Evolutionary conservation across 805 yeast species (phyloP).

Genomic region (Candida lessepsii): DNA sequence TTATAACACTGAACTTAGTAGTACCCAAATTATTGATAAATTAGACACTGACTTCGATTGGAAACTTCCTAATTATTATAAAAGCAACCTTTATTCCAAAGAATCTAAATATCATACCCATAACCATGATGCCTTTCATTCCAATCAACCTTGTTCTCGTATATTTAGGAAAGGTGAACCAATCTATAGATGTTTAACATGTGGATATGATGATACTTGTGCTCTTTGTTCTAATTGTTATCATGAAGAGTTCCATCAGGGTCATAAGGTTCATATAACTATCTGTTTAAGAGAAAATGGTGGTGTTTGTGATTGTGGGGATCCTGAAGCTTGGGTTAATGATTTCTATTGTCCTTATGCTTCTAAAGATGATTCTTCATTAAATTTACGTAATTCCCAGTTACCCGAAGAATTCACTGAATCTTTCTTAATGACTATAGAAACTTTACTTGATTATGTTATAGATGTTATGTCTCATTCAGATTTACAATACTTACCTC

Average conservation of each 20-base stretch:
- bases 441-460: slow-evolving; percentile 54
- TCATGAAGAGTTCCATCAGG: slow-evolving; percentile 64
- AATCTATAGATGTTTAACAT: slow-evolving; percentile 69
- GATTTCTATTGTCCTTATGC: slow-evolving; percentile 49
- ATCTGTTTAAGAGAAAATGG: slow-evolving; percentile 68
- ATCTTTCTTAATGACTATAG: slow-evolving; percentile 42
- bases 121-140: slow-evolving; percentile 46
- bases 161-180: slow-evolving; percentile 78
- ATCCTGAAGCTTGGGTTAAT: slow-evolving; percentile 75
- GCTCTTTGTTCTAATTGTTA: slow-evolving; percentile 80
- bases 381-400: slow-evolving; percentile 7
- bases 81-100: slow-evolving; percentile 14
- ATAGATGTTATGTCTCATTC: slow-evolving; percentile 58
- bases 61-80: slow-evolving; percentile 32
- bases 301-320: slow-evolving; percentile 89
- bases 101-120: slow-evolving; percentile 22
- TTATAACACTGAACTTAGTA: background rate
- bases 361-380: slow-evolving; percentile 8
- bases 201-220: slow-evolving; percentile 81
- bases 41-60: slow-evolving; percentile 29
- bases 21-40: slow-evolving; percentile 12
- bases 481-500: slow-evolving; percentile 36
- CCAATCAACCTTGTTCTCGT: slow-evolving; percentile 69
- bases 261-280: slow-evolving; percentile 66
- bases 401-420: slow-evolving; percentile 46